Evolutionary conservation across 176 grass and related monocot species (phyloP).

Genomic region (Cenchrus fungigraminus): DNA sequence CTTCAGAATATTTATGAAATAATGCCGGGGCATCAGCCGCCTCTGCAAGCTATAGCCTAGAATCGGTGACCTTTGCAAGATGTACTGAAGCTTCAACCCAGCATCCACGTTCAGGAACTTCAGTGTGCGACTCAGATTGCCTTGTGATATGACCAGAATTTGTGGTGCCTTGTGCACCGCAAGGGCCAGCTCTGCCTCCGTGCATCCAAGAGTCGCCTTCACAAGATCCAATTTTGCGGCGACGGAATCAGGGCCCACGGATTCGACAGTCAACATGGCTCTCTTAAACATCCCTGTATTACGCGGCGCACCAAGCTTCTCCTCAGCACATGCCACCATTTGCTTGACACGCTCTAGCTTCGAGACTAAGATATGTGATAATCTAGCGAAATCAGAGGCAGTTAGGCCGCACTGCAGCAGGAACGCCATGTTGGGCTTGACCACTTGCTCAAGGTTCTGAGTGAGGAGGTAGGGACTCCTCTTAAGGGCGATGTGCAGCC

Average conservation of each 20-base stretch:
- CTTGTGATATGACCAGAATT: slow-evolving; percentile 11
- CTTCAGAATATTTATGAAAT: slow-evolving; percentile 45
- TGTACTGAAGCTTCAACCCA: slow-evolving; percentile 33
- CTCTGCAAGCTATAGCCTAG: slow-evolving; percentile 43
- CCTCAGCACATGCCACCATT: background rate
- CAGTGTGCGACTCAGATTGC: slow-evolving; percentile 26
- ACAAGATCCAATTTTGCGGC: slow-evolving; percentile 20
- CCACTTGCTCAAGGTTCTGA: background rate
- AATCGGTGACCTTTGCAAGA: slow-evolving; percentile 19
- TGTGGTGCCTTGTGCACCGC: slow-evolving; percentile 34
- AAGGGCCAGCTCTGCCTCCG: slow-evolving; percentile 31
- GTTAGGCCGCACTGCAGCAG: background rate
- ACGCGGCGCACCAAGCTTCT: background rate
- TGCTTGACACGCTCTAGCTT: background rate
- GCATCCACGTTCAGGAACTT: slow-evolving; percentile 44
- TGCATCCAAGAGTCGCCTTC: slow-evolving; percentile 48
- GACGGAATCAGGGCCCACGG: background rate
- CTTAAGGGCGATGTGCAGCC: background rate
- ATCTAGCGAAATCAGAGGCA: background rate
- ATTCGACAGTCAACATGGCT: background rate
- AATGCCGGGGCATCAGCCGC: slow-evolving; percentile 47
- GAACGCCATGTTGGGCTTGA: slow-evolving; percentile 19
- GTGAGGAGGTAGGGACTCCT: background rate
- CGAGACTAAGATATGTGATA: background rate
- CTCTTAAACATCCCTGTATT: slow-evolving; percentile 14